These are phyloP conservation scores for Laburnicola sp. DNA, from an alignment of 2,329 filamentous ascomycete species.

Conservation along the genomic window DNA sequence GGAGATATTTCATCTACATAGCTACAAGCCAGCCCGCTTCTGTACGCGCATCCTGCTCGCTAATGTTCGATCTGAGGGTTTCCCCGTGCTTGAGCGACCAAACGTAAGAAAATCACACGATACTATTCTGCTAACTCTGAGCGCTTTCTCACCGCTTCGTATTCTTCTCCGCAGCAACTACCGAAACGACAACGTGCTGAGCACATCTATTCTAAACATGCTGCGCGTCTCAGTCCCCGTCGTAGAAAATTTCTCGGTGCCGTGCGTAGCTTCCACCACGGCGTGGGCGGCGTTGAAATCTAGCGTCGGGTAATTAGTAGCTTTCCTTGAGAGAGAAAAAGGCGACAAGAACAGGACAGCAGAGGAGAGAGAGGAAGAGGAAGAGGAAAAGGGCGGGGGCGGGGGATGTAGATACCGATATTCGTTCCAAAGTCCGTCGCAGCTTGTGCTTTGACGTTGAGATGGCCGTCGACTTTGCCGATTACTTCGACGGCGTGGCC, in stretches of 20 bases:
- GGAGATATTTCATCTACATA: too few species aligned
- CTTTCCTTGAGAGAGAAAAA: neutral
- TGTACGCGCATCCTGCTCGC: too few species aligned
- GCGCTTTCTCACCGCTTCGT: too few species aligned
- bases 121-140: too few species aligned
- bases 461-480: conserved; percentile 75
- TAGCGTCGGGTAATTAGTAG: conserved; percentile 39
- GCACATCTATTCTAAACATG: too few species aligned
- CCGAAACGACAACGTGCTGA: too few species aligned
- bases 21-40: too few species aligned
- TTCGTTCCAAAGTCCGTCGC: conserved; percentile 69
- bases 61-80: too few species aligned
- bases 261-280: conserved; percentile 86
- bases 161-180: too few species aligned
- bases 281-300: conserved; percentile 76
- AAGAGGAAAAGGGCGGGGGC: neutral
- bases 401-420: conserved; percentile 62
- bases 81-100: too few species aligned
- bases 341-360: neutral
- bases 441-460: conserved; percentile 70
- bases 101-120: too few species aligned
- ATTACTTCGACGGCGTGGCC: conserved; percentile 76
- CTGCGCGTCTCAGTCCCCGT: conserved; percentile 37
- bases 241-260: conserved; percentile 79
- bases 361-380: conserved; percentile 8